Conservation (phyloP, 225 moss, liverwort and hornwort species). For the Climacium dendroides region DNA sequence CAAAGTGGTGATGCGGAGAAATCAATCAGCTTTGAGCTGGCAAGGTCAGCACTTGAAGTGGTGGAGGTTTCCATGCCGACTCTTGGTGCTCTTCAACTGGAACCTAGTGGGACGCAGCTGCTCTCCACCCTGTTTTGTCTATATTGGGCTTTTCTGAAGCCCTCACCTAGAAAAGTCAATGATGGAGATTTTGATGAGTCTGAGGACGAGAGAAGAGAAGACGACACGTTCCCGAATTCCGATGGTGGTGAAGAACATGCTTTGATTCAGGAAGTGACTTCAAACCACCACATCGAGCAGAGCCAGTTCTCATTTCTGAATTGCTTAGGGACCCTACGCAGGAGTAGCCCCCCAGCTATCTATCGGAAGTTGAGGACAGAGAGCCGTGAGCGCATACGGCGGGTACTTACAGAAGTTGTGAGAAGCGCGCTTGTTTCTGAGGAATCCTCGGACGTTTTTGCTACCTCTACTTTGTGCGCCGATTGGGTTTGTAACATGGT, state of each 20-base stretch:
- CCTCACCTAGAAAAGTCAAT: not conserved
- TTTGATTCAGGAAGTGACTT: constrained; percentile 1
- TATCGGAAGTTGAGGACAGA: constrained; percentile 34
- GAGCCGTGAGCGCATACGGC: constrained; percentile 44
- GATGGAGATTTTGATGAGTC: constrained; percentile 24
- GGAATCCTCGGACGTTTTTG: constrained; percentile 18
- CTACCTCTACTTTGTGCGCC: constrained; percentile 33
- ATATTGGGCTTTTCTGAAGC: constrained; percentile 59
- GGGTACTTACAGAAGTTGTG: constrained; percentile 43
- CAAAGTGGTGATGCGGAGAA: constrained; percentile 7
- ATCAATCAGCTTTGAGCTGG: constrained; percentile 26
- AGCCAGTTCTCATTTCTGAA: constrained; percentile 21
- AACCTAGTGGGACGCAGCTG: constrained; percentile 47
- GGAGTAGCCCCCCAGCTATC: constrained; percentile 13
- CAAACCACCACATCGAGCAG: constrained; percentile 21
- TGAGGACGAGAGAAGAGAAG: constrained; percentile 34
- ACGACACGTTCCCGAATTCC: not conserved
- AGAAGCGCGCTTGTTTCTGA: constrained; percentile 59
- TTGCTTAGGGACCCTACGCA: constrained; percentile 31
- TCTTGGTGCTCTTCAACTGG: constrained; percentile 30
- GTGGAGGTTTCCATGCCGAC: constrained; percentile 31
- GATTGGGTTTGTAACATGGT: constrained; percentile 53
- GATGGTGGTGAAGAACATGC: not conserved
- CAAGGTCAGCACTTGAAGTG: constrained; percentile 48
- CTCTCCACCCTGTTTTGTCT: constrained; percentile 64